These are phyloP conservation scores for Juncus inflexus DNA, from an alignment of 176 grass and related monocot genomes.

Conservation along the genomic window DNA sequence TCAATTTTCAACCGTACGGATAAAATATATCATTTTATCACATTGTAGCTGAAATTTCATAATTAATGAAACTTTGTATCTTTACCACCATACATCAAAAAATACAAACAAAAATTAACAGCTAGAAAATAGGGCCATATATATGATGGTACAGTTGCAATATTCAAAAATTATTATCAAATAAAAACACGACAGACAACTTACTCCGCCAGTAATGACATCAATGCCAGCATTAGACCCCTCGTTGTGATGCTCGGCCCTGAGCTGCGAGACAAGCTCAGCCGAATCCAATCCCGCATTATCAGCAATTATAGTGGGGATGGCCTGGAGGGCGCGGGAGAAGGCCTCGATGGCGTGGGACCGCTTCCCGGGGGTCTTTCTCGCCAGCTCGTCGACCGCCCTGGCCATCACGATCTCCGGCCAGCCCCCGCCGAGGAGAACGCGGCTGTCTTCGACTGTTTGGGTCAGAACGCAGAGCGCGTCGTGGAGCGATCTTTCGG, in stretches of 20 bases:
- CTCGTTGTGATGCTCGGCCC: constrained; percentile 93
- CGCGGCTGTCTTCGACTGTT: constrained; percentile 81
- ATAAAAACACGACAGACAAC: constrained; percentile 31
- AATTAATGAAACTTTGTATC: too few species aligned
- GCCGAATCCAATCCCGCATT: constrained; percentile 86
- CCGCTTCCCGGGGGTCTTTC: constrained; percentile 86
- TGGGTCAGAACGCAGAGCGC: constrained; percentile 85
- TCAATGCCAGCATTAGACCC: constrained; percentile 62
- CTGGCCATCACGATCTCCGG: constrained; percentile 94
- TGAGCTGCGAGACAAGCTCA: constrained; percentile 91
- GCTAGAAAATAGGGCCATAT: too few species aligned
- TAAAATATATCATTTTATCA: too few species aligned
- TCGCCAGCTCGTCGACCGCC: constrained; percentile 78
- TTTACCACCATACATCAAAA: too few species aligned
- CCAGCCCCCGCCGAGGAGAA: constrained; percentile 89
- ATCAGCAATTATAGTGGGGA: constrained; percentile 81
- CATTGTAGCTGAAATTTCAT: too few species aligned
- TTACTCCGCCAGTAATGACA: constrained; percentile 68
- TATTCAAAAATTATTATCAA: too few species aligned
- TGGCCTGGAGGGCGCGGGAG: constrained; percentile 72
- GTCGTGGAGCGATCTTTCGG: constrained; percentile 92
- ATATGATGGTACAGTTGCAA: too few species aligned
- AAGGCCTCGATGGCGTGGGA: constrained; percentile 88
- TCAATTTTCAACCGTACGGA: too few species aligned
- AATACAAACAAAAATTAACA: too few species aligned